A percentile compares a stretch with the other conserved stretches of the same genome.
Conservation (phyloP, 495 filamentous ascomycete species). For the Margaritispora aquatica region DNA sequence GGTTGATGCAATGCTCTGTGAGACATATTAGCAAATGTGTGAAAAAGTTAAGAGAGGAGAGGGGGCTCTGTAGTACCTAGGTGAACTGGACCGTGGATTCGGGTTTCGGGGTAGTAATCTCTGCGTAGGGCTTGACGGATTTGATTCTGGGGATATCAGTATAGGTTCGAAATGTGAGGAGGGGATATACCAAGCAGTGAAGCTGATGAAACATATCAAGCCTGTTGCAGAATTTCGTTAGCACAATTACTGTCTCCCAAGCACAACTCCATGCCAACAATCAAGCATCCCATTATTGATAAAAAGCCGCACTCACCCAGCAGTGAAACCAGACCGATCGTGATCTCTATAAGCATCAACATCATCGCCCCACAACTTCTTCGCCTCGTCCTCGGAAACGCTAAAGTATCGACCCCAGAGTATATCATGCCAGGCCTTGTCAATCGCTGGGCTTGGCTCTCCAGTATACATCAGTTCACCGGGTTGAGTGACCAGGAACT, state of each 20-base stretch:
- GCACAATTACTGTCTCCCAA: not conserved
- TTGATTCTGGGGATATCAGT: not conserved
- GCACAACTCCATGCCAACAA: too few species aligned
- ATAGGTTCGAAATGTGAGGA: not conserved
- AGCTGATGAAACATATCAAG: constrained; percentile 1
- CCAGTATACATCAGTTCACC: not conserved
- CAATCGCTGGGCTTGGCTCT: not conserved
- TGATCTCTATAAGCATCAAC: not conserved
- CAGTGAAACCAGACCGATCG: not conserved
- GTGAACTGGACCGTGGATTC: not conserved
- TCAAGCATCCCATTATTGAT: not conserved
- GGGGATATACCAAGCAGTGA: not conserved
- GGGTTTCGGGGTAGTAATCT: not conserved
- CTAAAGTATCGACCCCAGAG: not conserved
- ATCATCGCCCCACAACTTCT: not conserved
- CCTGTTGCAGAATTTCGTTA: not conserved
- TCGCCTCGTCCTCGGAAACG: not conserved
- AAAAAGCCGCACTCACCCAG: not conserved
- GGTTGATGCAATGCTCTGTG: not conserved
- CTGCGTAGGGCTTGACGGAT: not conserved
- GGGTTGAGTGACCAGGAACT: not conserved
- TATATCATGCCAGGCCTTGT: not conserved
- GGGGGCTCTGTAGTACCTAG: not conserved
- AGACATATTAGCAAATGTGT: not conserved
- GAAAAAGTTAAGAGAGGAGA: not conserved